Conservation (phyloP, 257 asterid species). For the Ajuga chamaepitys region DNA sequence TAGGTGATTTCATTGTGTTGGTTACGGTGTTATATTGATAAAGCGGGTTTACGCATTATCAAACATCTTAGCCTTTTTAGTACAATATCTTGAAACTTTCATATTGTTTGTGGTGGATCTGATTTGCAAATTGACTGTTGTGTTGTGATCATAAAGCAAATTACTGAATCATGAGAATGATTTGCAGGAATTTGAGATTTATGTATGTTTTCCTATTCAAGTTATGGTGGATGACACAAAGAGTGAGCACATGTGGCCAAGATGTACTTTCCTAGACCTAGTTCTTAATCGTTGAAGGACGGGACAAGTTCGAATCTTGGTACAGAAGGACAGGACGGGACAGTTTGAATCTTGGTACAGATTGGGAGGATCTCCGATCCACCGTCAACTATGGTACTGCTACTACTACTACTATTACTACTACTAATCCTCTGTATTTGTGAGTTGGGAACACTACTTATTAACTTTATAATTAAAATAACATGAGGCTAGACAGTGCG, state of each 20-base stretch:
- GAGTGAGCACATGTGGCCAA: slow-evolving; percentile 72
- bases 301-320: slow-evolving; percentile 42
- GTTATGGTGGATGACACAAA: slow-evolving; percentile 99
- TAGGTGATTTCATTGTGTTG: no score
- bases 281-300: slow-evolving; percentile 69
- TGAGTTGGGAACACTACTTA: no score
- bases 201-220: slow-evolving; percentile 92
- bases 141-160: background rate
- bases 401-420: no score
- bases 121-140: background rate
- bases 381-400: no score
- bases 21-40: no score
- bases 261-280: slow-evolving; percentile 86
- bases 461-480: no score
- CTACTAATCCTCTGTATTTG: no score
- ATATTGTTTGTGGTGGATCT: slow-evolving; percentile 4
- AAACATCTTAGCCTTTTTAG: background rate
- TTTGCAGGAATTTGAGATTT: slow-evolving; percentile 71
- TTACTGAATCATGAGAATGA: background rate
- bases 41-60: no score
- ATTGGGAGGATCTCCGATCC: no score
- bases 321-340: no score
- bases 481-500: no score
- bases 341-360: no score
- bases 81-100: background rate